Evolutionary conservation across 805 yeast species (phyloP).

Genomic region (Candida parachauliodes): DNA sequence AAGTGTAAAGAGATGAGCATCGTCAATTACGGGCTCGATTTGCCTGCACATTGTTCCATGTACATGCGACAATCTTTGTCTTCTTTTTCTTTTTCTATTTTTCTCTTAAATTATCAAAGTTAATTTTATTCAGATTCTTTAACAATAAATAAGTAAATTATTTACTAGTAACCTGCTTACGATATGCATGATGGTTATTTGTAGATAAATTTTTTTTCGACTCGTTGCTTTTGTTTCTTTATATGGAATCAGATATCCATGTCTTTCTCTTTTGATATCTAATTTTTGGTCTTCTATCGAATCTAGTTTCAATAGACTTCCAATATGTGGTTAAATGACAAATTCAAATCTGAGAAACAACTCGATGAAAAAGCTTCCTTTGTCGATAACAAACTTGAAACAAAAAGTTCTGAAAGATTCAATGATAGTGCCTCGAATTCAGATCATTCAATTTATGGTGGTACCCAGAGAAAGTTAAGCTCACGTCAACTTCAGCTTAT

Average conservation of each 20-base stretch:
- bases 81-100: too few relatives aligned
- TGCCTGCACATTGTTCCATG: too few relatives aligned
- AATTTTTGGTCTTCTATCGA: too few relatives aligned
- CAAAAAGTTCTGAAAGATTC: conserved; percentile 3
- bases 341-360: background rate
- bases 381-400: background rate
- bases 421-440: conserved; percentile 22
- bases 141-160: too few relatives aligned
- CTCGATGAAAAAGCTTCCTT: background rate
- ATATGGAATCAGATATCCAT: background rate
- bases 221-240: conserved; percentile 1
- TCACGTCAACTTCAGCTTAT: conserved; percentile 33
- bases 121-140: too few relatives aligned
- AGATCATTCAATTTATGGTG: conserved; percentile 22
- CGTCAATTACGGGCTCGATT: too few relatives aligned
- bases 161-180: background rate
- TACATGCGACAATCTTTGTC: too few relatives aligned
- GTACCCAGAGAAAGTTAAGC: conserved; percentile 25
- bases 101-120: too few relatives aligned
- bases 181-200: background rate
- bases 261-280: background rate
- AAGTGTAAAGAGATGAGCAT: too few relatives aligned
- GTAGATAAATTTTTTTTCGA: background rate
- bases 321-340: conserved; percentile 1
- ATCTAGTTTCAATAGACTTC: background rate